phyloP scores from a whole-genome alignment of 1,139 yeast genomes.

The Candida mesenterica region DNA sequence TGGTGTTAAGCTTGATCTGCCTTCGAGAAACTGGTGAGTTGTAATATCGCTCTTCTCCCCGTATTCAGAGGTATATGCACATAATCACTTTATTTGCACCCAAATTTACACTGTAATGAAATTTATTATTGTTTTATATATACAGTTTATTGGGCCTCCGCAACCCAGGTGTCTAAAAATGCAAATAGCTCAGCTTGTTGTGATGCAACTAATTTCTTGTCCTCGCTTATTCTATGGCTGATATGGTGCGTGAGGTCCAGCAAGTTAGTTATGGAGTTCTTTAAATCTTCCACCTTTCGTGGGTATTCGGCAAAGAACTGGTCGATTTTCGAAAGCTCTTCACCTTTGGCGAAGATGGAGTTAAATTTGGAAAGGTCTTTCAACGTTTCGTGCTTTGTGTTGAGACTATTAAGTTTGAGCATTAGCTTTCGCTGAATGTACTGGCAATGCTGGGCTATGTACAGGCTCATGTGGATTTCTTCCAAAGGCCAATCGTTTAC shows the following conservation, averaged over 20 bases:
- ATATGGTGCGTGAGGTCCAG: constrained; percentile 37
- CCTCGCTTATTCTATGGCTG: constrained; percentile 28
- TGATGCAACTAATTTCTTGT: constrained; percentile 24
- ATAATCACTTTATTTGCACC: too few relatives aligned
- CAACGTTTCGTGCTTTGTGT: constrained; percentile 6
- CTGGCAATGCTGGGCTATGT: constrained; percentile 31
- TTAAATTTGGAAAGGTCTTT: background rate
- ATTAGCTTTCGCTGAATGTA: constrained; percentile 27
- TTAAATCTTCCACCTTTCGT: constrained; percentile 6
- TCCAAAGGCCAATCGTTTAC: constrained; percentile 33
- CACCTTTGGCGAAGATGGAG: background rate
- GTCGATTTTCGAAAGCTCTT: background rate
- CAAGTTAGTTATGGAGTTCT: constrained; percentile 17
- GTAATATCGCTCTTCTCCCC: too few relatives aligned
- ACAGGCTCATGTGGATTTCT: constrained; percentile 33
- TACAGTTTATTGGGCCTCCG: background rate
- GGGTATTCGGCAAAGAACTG: constrained; percentile 4
- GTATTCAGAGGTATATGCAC: too few relatives aligned
- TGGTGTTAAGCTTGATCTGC: too few relatives aligned
- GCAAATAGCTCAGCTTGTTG: constrained; percentile 22
- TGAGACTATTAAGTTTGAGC: constrained; percentile 12
- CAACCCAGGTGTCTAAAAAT: constrained; percentile 29
- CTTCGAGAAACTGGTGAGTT: too few relatives aligned
- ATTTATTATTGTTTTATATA: too few relatives aligned
- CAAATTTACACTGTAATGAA: too few relatives aligned